phyloP scores from a whole-genome alignment of 306 rosid species.

The Cucumis hystrix region DNA sequence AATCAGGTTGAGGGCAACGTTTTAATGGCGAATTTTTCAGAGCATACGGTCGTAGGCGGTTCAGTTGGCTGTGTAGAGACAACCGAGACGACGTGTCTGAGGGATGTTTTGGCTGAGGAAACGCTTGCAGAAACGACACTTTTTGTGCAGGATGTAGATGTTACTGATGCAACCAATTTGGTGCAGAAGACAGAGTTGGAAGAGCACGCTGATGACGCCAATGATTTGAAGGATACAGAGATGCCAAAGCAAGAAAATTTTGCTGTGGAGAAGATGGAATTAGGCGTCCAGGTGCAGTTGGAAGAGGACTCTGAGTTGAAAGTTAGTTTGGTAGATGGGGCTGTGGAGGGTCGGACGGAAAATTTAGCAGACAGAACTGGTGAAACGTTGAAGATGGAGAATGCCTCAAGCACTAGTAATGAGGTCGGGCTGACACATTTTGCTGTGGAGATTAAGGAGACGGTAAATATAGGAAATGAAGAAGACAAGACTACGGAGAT shows the following conservation, averaged over 20 bases:
- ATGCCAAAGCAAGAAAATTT: background rate
- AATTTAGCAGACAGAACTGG: slow-evolving; percentile 1
- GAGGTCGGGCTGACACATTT: slow-evolving; percentile 10
- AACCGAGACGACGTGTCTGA: background rate
- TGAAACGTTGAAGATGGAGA: slow-evolving; percentile 10
- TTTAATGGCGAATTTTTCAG: background rate
- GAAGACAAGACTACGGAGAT: slow-evolving; percentile 8
- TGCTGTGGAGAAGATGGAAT: background rate
- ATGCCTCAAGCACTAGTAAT: slow-evolving; percentile 12
- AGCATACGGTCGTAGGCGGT: background rate
- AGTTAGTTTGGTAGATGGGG: background rate
- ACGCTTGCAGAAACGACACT: background rate
- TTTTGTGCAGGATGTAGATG: background rate
- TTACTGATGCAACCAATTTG: background rate
- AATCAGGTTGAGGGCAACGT: background rate
- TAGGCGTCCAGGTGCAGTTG: background rate
- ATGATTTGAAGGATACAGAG: background rate
- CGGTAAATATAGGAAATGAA: slow-evolving; percentile 13
- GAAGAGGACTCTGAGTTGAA: background rate
- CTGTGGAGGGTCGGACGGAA: background rate
- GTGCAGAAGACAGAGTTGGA: background rate
- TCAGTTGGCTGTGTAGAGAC: background rate
- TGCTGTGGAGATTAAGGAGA: slow-evolving; percentile 5
- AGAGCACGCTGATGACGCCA: background rate
- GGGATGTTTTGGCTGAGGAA: background rate